A percentile compares a stretch with the other conserved stretches of the same genome.
phyloP scores from a whole-genome alignment of 352 stramenopile genomes.

The Elongisporangium senticosum region DNA sequence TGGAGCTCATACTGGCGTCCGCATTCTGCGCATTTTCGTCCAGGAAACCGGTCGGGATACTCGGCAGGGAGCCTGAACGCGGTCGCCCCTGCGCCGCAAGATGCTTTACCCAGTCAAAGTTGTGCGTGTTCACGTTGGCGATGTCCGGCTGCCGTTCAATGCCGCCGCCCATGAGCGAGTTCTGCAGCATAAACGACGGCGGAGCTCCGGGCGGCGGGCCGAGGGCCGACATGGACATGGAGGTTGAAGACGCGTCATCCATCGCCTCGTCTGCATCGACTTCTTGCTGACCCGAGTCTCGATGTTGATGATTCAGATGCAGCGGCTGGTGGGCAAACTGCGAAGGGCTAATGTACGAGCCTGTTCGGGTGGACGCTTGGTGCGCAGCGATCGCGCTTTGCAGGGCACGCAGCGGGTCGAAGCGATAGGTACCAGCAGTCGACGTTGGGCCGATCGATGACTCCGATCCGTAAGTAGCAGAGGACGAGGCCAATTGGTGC shows the following conservation, averaged over 20 bases:
- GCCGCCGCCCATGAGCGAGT: constrained; percentile 79
- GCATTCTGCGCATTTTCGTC: constrained; percentile 6
- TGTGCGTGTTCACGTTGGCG: constrained; percentile 71
- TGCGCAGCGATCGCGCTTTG: constrained; percentile 51
- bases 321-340: background rate
- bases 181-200: constrained; percentile 57
- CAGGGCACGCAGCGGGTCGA: constrained; percentile 55
- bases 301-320: constrained; percentile 7
- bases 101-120: constrained; percentile 76
- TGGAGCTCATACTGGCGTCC: constrained; percentile 1
- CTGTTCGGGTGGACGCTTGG: constrained; percentile 9
- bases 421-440: constrained; percentile 22
- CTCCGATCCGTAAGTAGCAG: constrained; percentile 31
- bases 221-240: constrained; percentile 8
- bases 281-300: background rate
- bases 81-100: constrained; percentile 14
- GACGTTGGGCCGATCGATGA: background rate
- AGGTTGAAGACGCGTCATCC: background rate
- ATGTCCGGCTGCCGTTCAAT: constrained; percentile 72
- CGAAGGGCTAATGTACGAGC: background rate
- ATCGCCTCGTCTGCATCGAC: background rate
- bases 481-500: constrained; percentile 55
- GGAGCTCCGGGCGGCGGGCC: constrained; percentile 53
- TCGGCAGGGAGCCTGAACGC: constrained; percentile 32
- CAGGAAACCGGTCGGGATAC: constrained; percentile 6